Conservation (phyloP, 2,329 filamentous ascomycete species). For the Gnomoniopsis smithogilvyi region DNA sequence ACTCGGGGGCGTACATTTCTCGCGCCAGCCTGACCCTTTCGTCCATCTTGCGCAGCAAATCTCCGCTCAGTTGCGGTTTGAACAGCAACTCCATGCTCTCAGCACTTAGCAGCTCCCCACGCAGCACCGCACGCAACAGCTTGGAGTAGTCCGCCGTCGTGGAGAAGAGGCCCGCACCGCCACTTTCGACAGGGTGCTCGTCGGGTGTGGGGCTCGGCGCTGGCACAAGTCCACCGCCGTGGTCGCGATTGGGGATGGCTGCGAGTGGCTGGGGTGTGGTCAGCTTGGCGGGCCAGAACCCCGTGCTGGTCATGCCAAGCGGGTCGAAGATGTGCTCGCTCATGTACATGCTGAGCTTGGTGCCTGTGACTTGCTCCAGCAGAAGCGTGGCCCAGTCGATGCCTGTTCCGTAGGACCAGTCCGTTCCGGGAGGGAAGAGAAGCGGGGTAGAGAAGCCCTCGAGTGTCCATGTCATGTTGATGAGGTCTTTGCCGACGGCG, state of each 20-base stretch:
- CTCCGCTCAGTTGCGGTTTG: constrained; percentile 17
- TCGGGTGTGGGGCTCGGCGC: constrained; percentile 3
- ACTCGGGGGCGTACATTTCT: background rate
- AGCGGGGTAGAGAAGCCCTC: constrained; percentile 25
- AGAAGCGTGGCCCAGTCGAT: constrained; percentile 28
- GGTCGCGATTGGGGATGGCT: constrained; percentile 2
- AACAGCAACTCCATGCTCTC: constrained; percentile 22
- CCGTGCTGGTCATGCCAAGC: constrained; percentile 21
- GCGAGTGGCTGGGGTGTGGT: background rate
- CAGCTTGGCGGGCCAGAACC: constrained; percentile 22
- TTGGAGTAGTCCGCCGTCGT: constrained; percentile 20
- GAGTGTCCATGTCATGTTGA: constrained; percentile 16
- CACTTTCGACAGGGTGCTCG: constrained; percentile 20
- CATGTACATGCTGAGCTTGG: constrained; percentile 23
- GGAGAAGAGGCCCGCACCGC: constrained; percentile 24
- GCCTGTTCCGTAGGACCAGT: constrained; percentile 28
- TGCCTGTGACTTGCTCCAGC: constrained; percentile 23
- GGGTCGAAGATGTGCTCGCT: constrained; percentile 20
- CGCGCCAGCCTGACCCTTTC: background rate
- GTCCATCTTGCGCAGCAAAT: constrained; percentile 18
- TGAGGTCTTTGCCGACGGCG: constrained; percentile 4
- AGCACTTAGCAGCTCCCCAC: constrained; percentile 14
- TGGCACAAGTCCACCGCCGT: background rate
- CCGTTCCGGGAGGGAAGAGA: constrained; percentile 27
- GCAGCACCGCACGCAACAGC: constrained; percentile 18